Evolutionary conservation across 805 yeast species (phyloP), one percentile per base, ranked within the genome.

Genomic region (Ogataea corticis): DNA sequence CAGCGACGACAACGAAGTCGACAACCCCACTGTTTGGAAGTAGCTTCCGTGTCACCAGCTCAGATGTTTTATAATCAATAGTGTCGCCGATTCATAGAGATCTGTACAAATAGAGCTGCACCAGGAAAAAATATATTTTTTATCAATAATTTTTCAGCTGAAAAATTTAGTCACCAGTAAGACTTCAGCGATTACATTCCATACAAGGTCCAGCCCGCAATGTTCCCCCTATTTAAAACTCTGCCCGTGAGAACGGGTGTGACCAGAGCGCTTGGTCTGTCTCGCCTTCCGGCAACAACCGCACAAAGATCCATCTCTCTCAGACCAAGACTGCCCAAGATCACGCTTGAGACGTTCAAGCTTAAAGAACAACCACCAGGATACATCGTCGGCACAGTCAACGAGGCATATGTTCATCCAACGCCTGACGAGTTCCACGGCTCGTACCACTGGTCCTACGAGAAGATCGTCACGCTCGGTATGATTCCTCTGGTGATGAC

Each of bases 371-470:
- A 87, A 68, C 92, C 95, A 29, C 87, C 97, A 35, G 98, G 97
- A 31, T 76, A 85, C 64, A 83, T 92, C 46, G 83, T 83, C 38
- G 98, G 97, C n/a, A 82, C 91, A 6, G 96, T 91, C 39, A 94
- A 92, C 67, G 98, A 94, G 51, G 90, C 98, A 13, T 85, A 76
- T 58, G 69, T 71, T 28, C 70, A 80, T 13, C 97, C 97, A 32
- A 66, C 73, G 33, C 64, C 82, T 4, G 73, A 78, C 59, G 79
- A 74, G 53, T 61, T 73, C 41, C 91, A 89, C 60, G 97, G 98
- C 38, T 86, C 95, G 18, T 77, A 80, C 65, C 98, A 91, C 72
- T 92, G 99, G 99, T 72, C 87, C n/a, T 82, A 83, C 57, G 99
- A 92, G 73, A 80, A 87, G 56, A 59, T 79, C 4, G 69, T 89